Evolutionary conservation across 2,329 filamentous ascomycete genomes (phyloP).

Genomic region (Arthrobotrys sphaeroides): DNA sequence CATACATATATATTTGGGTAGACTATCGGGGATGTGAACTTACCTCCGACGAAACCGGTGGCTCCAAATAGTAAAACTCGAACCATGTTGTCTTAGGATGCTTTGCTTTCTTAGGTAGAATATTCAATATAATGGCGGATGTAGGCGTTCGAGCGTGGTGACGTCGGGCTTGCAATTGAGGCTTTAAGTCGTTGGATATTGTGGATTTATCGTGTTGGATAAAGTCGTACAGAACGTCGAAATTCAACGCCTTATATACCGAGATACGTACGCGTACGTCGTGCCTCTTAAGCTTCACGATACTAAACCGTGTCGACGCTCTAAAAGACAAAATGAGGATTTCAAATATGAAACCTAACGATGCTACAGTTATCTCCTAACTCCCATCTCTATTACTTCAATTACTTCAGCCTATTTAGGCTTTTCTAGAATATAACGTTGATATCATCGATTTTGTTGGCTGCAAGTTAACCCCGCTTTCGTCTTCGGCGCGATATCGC

Average conservation of each 20-base stretch:
- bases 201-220: too few relatives aligned
- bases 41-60: slow-evolving; percentile 59
- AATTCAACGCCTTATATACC: too few relatives aligned
- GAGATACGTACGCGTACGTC: too few relatives aligned
- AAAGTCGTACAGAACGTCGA: too few relatives aligned
- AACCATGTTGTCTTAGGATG: slow-evolving; percentile 58
- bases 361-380: background rate
- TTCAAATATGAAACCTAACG: background rate
- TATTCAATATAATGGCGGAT: too few relatives aligned
- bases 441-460: too few relatives aligned
- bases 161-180: too few relatives aligned
- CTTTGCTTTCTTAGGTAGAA: background rate
- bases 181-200: too few relatives aligned
- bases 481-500: background rate
- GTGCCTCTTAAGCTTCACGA: too few relatives aligned
- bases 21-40: background rate
- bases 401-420: background rate
- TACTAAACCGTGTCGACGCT: too few relatives aligned
- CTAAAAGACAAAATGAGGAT: background rate
- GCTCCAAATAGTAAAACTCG: slow-evolving; percentile 60
- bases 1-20: slow-evolving; percentile 31
- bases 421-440: too few relatives aligned
- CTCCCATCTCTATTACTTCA: background rate
- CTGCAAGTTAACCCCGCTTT: slow-evolving; percentile 7
- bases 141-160: too few relatives aligned